Base-by-base conservation (phyloP, 2,329 filamentous ascomycete species). In the Xylaria sp. region DNA sequence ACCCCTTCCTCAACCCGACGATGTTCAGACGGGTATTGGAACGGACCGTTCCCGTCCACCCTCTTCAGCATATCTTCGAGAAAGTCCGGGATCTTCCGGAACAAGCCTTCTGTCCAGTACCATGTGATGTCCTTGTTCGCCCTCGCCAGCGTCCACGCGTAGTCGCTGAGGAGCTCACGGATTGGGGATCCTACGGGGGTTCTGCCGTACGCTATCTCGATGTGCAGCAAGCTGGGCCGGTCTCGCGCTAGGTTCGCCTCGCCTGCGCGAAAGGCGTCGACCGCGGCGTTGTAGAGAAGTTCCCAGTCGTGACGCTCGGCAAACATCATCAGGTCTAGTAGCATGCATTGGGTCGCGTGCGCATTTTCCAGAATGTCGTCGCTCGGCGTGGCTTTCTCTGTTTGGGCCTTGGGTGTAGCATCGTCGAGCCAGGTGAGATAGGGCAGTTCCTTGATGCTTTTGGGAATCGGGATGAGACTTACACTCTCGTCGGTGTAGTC, bases 271-370 rank as follows among this genome's bases (percentile, higher is more conserved):
- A 55, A 60, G 8, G 58, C 58, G 25, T 60, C 51, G 12, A 55
- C 56, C 4, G 58, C 58, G 15, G 33, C 58, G 37, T 60, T 60
- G n/a, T 49, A 60, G 1, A 60, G 45, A 4, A 43, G 1, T 23
- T 60, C 58, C 58, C 58, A 60, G 9, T 8, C 28, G 19, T 49
- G 33, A 1, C 37, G 19, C 37, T 60, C 58, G 0, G 58, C 58
- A 2, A 60, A 19, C 43, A 60, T 50, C 58, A 60, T 56, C 1
- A 60, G 11, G 3, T 56, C 42, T 15, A 60, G 51, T 6, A 60
- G 58, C 45, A 56, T 17, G 28, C 46, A 37, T 23, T 58, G 56
- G 1, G 56, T 58, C 1, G 25, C 15, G 37, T 43, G 37, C 4
- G 56, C 46, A 12, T 58, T 37, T 21, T 51, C 38, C 2, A 51